Percentiles rank a stretch among this genome's conserved stretches.
Evolutionary conservation across 139 green algal species (phyloP).

Genomic region (Closterium sp.): DNA sequence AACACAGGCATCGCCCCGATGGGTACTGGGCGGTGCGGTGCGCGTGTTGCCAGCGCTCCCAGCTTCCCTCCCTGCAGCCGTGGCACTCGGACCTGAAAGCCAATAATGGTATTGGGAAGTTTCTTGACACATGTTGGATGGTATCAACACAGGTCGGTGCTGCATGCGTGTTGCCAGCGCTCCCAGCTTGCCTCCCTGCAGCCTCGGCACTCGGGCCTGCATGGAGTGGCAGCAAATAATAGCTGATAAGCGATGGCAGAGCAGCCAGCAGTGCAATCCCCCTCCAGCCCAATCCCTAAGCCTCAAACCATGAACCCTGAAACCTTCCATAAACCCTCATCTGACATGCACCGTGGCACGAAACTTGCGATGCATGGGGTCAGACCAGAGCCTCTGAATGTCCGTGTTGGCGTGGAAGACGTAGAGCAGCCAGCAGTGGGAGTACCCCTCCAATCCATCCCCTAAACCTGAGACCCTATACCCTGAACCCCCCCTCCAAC

Average conservation of each 20-base stretch:
- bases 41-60: not conserved
- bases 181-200: not conserved
- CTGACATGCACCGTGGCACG: not conserved
- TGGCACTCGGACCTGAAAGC: too few species aligned
- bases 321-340: too few species aligned
- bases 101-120: too few species aligned
- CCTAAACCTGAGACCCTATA: too few species aligned
- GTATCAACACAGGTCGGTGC: not conserved
- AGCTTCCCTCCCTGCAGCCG: not conserved
- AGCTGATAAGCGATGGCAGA: not conserved
- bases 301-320: too few species aligned
- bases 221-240: too few species aligned
- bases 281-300: too few species aligned
- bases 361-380: not conserved
- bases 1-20: not conserved
- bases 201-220: not conserved
- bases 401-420: not conserved
- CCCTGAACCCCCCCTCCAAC: too few species aligned
- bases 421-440: not conserved
- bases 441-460: too few species aligned
- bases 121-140: too few species aligned
- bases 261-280: not conserved
- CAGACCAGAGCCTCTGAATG: not conserved
- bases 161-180: not conserved
- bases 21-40: not conserved